Conservation (phyloP, 2,329 filamentous ascomycete species). For the Cladophialophora exuberans region DNA sequence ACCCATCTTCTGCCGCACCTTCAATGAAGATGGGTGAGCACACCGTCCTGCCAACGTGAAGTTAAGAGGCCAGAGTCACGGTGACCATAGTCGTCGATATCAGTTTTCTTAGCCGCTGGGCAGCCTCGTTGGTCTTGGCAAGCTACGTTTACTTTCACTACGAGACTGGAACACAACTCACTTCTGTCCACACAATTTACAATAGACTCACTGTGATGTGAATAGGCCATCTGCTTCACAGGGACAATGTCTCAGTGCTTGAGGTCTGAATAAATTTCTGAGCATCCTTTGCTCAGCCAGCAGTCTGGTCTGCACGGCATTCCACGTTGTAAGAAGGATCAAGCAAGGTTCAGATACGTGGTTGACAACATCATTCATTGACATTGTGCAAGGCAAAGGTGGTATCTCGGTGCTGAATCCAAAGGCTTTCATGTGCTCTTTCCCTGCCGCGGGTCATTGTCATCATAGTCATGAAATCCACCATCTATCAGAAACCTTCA, state of each 20-base stretch:
- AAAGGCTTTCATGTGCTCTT: background rate
- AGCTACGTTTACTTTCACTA: too few relatives aligned
- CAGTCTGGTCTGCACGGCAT: too few relatives aligned
- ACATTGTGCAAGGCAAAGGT: constrained; percentile 12
- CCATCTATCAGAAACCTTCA: constrained; percentile 6
- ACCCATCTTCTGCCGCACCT: constrained; percentile 2
- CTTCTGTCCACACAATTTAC: too few relatives aligned
- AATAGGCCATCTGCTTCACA: too few relatives aligned
- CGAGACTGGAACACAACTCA: too few relatives aligned
- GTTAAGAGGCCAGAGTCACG: background rate
- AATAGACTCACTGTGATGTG: too few relatives aligned
- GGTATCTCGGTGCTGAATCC: constrained; percentile 15
- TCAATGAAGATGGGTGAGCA: constrained; percentile 7
- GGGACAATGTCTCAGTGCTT: too few relatives aligned
- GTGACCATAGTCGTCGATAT: too few relatives aligned
- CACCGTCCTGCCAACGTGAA: background rate
- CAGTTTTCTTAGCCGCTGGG: too few relatives aligned
- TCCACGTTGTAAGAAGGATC: background rate
- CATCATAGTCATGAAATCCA: constrained; percentile 11
- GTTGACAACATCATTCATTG: constrained; percentile 9
- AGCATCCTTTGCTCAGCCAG: background rate
- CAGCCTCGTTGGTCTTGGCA: too few relatives aligned
- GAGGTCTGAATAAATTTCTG: too few relatives aligned
- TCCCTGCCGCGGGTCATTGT: background rate
- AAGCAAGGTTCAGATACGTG: background rate